Evolutionary conservation across 176 grass and related monocot species (phyloP), one percentile per base, ranked within the genome.

Genomic region (Pontederia crassipes): DNA sequence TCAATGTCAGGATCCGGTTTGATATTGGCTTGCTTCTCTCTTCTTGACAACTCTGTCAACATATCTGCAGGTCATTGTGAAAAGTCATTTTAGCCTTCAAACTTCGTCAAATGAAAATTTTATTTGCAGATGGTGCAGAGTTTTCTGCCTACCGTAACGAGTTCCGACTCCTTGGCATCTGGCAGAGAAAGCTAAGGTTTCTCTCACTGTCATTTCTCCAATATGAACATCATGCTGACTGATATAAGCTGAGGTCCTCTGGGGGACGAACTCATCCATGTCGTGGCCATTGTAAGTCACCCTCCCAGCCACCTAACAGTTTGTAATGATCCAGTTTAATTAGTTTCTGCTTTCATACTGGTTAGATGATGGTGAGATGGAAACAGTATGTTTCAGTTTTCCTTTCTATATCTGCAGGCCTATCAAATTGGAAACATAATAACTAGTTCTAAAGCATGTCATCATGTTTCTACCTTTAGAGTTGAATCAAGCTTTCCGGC

Each of bases 141-240:
- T 17, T 18, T 49, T 64, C 0, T 48, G 46, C 78, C 17, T 84
- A 95, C 90, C 86, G 52, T 95, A 95, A 57, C 91, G 91, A 47
- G 86, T 95, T 75, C 86, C 91, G 8, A 95, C 91, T 79, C 91
- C 86, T 62, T 95, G 91, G 40, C 91, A 95, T 65, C 86, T 80
- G 57, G 86, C 86, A 60, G 90, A 95, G 60, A 86, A 95, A 48
- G 59, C 55, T 29, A 95, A 71, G 0, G 90, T 95, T 59, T 95
- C 91, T 60, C 91, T 80, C 17, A 95, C 86, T 1, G 91, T 95
- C 91, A 95, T 87, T 68, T 95, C 91, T 0, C 90, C 86, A 12
- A 90, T 69, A 58, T 95, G 90, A 29, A 87, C 57, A 40, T 95
- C 90, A 13, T 95, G 80, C 61, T 95, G 90, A 2, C 86, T 80